Evolutionary conservation across 306 rosid genomes (phyloP).

Genomic region (Inga oerstediana): DNA sequence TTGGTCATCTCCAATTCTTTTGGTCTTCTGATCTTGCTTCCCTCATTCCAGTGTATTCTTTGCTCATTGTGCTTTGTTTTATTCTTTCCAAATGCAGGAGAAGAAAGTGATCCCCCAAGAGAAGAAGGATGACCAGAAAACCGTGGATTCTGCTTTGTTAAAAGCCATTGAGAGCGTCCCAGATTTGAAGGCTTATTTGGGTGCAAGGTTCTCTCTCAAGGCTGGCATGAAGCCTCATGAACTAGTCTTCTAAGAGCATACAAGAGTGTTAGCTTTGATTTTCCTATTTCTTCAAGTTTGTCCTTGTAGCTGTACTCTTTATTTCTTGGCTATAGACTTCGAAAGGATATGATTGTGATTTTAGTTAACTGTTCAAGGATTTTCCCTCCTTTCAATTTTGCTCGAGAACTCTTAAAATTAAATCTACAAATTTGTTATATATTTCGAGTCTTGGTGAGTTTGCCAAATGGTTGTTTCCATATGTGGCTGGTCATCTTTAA

Average conservation of each 20-base stretch:
- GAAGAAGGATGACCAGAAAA: conserved; percentile 84
- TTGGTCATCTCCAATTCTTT: background rate
- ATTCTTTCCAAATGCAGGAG: conserved; percentile 47
- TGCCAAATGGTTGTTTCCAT: background rate
- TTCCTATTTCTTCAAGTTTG: background rate
- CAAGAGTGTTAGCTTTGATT: background rate
- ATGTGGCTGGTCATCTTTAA: background rate
- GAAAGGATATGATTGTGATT: background rate
- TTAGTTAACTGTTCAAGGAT: background rate
- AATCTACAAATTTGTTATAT: conserved; percentile 19
- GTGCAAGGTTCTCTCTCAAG: conserved; percentile 55
- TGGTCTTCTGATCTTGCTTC: background rate
- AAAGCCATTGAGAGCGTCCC: conserved; percentile 68
- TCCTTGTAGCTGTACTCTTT: conserved; percentile 2
- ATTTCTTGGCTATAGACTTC: conserved; percentile 3
- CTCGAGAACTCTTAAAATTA: background rate
- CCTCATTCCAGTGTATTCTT: background rate
- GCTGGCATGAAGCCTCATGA: conserved; percentile 31
- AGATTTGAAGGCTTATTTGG: conserved; percentile 73
- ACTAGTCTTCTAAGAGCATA: conserved; percentile 5
- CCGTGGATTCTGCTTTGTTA: conserved; percentile 56
- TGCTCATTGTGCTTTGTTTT: background rate
- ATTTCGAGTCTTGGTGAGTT: background rate
- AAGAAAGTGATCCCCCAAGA: conserved; percentile 67
- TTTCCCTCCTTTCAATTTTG: conserved; percentile 17